Evolutionary conservation across 129 eudicot genomes (phyloP).

Genomic region (Scalesia atractyloides): DNA sequence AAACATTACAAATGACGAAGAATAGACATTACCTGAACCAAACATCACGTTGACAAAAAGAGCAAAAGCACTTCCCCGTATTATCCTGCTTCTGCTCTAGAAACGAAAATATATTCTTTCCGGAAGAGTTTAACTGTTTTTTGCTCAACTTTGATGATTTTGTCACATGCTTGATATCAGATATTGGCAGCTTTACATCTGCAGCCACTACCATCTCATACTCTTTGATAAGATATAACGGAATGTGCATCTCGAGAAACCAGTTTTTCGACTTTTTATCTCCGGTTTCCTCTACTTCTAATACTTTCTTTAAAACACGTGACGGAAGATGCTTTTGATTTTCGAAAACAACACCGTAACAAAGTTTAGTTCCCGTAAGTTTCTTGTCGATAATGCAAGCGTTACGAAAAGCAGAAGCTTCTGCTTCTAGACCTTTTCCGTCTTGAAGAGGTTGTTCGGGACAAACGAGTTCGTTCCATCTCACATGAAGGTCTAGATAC

Average conservation of each 20-base stretch:
- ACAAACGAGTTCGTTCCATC: constrained; percentile 89
- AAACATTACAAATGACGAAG: neutral
- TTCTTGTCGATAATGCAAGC: constrained; percentile 75
- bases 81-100: constrained; percentile 61
- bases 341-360: constrained; percentile 77
- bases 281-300: constrained; percentile 60
- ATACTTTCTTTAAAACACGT: constrained; percentile 72
- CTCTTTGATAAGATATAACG: constrained; percentile 84
- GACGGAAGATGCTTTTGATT: constrained; percentile 91
- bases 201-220: constrained; percentile 51
- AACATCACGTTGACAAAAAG: constrained; percentile 73
- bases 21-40: constrained; percentile 49
- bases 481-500: constrained; percentile 78
- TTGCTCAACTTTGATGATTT: constrained; percentile 44
- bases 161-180: constrained; percentile 37
- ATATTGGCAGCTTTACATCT: constrained; percentile 14
- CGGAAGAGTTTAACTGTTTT: constrained; percentile 59
- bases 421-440: constrained; percentile 88
- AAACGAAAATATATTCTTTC: constrained; percentile 56
- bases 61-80: constrained; percentile 47
- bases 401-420: constrained; percentile 84
- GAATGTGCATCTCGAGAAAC: constrained; percentile 76
- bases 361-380: constrained; percentile 50
- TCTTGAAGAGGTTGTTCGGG: constrained; percentile 75
- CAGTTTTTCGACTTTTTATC: constrained; percentile 75